Conservation (phyloP, 208 protist genomes). For the Trichomonas tenax region DNA sequence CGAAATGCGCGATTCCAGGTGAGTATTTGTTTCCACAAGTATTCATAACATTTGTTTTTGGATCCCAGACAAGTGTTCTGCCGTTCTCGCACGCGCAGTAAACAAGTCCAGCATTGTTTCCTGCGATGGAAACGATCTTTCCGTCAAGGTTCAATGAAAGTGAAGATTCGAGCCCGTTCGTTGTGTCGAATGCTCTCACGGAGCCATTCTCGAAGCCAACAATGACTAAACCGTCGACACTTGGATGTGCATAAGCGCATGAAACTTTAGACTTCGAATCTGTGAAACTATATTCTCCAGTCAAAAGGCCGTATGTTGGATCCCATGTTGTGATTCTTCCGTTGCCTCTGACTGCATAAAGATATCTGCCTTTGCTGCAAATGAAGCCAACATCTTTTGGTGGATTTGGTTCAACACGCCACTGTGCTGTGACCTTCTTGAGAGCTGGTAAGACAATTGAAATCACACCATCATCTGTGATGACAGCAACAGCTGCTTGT, state of each 20-base stretch:
- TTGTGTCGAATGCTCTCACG: background rate
- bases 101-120: background rate
- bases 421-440: background rate
- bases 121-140: background rate
- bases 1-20: background rate
- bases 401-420: background rate
- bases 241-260: background rate
- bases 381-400: background rate
- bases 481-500: background rate
- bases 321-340: background rate
- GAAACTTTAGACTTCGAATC: background rate
- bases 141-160: background rate
- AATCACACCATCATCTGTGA: background rate
- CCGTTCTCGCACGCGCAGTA: background rate
- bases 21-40: background rate
- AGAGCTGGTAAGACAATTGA: background rate
- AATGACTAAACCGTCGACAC: background rate
- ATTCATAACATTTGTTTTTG: background rate
- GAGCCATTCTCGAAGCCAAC: background rate
- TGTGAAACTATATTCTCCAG: background rate
- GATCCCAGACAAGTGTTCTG: background rate
- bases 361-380: background rate
- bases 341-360: background rate
- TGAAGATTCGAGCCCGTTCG: background rate
- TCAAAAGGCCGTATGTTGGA: background rate